A percentile compares a stretch with the other conserved stretches of the same genome.
phyloP scores from a whole-genome alignment of 768 basidiomycete genomes.

The Cystobasidium onofrii region DNA sequence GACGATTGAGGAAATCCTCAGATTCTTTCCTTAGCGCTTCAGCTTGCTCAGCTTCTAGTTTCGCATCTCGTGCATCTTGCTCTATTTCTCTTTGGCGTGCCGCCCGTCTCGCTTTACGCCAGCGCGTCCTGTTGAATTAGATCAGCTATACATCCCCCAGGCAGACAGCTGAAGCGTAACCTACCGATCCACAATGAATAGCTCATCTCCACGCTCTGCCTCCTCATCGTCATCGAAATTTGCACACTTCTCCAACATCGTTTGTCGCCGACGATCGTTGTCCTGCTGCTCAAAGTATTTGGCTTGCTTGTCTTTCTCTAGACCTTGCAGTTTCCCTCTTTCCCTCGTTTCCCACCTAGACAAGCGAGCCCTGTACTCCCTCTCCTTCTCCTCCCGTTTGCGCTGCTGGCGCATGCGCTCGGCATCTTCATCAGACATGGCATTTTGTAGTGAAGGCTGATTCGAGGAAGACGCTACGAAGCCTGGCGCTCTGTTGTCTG shows the following conservation, averaged over 20 bases:
- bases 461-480: constrained; percentile 55
- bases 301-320: constrained; percentile 44
- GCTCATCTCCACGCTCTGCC: constrained; percentile 83
- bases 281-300: constrained; percentile 62
- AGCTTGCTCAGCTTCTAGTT: constrained; percentile 73
- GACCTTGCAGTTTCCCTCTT: constrained; percentile 59
- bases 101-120: constrained; percentile 69
- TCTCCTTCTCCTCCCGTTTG: constrained; percentile 48
- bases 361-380: constrained; percentile 83
- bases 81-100: constrained; percentile 68
- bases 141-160: background rate
- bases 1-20: constrained; percentile 65
- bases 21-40: constrained; percentile 82
- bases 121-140: constrained; percentile 56
- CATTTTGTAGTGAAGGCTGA: background rate
- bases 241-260: constrained; percentile 60
- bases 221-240: constrained; percentile 77
- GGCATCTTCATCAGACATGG: constrained; percentile 32
- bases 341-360: constrained; percentile 88
- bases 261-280: constrained; percentile 62
- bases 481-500: constrained; percentile 56
- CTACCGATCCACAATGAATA: constrained; percentile 84
- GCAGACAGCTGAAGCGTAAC: constrained; percentile 41
- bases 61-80: constrained; percentile 72
- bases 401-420: constrained; percentile 26